Conservation (phyloP, 495 filamentous ascomycete genomes). For the Hypoxylon crocopeplum region DNA sequence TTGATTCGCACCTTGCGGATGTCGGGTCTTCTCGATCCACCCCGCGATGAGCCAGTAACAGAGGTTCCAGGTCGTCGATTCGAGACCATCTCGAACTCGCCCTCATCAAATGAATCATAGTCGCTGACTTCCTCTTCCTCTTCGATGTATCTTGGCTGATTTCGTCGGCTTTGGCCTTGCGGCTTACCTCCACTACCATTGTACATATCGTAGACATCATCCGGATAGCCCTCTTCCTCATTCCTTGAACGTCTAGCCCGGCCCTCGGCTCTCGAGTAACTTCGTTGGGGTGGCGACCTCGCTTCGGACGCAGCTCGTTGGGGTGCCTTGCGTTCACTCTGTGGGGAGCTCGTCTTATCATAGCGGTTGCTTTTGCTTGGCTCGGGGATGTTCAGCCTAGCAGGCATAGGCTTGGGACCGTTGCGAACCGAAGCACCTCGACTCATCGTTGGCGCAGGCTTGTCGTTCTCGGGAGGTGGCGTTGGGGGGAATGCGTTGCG, state of each 20-base stretch:
- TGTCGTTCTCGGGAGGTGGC: conserved; percentile 87
- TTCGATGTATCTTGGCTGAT: conserved; percentile 69
- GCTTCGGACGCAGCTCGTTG: conserved; percentile 46
- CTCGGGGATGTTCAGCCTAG: conserved; percentile 61
- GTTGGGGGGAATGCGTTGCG: conserved; percentile 95
- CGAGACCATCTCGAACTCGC: conserved; percentile 83
- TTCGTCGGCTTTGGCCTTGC: conserved; percentile 50
- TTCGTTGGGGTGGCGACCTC: conserved; percentile 56
- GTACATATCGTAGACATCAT: conserved; percentile 77
- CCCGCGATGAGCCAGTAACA: conserved; percentile 48
- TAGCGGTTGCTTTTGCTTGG: conserved; percentile 54
- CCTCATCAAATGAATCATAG: conserved; percentile 71
- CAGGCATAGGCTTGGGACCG: conserved; percentile 59
- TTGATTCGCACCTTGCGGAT: conserved; percentile 80
- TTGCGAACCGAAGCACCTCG: conserved; percentile 62
- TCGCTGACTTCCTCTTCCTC: conserved; percentile 76
- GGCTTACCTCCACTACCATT: conserved; percentile 40
- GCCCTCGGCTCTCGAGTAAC: conserved; percentile 55
- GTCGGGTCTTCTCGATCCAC: conserved; percentile 54
- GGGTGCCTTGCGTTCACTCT: conserved; percentile 48
- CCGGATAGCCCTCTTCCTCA: conserved; percentile 67
- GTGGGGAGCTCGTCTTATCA: conserved; percentile 54
- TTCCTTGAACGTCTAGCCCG: conserved; percentile 47
- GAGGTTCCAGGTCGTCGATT: conserved; percentile 50
- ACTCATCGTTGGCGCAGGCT: conserved; percentile 50